Evolutionary conservation across 164 flowering plant species (phyloP).

Genomic region (grape (Vitis vinifera)): DNA sequence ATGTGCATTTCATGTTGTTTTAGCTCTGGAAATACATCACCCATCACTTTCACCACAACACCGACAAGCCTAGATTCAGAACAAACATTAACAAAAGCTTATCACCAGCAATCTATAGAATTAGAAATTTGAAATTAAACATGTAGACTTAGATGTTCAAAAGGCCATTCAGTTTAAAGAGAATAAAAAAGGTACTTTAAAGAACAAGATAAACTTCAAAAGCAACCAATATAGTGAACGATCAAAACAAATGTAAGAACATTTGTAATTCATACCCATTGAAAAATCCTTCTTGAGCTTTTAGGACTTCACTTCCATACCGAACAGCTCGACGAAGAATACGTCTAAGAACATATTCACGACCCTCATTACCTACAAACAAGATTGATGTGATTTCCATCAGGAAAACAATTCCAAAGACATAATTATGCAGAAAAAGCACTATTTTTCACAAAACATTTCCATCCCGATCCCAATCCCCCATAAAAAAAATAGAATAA

Average conservation of each 20-base stretch:
- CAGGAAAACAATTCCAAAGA: not conserved
- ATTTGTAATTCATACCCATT: conserved; percentile 54
- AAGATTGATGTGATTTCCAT: not conserved
- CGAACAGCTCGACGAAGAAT: conserved; percentile 98
- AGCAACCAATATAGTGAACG: too few species aligned
- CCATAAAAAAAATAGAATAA: not conserved
- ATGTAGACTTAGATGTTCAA: not conserved
- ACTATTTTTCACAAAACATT: not conserved
- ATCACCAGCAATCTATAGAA: not conserved
- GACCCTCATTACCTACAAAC: conserved; percentile 84
- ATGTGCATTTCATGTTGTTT: conserved; percentile 67
- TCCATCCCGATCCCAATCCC: not conserved
- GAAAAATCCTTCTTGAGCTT: conserved; percentile 91
- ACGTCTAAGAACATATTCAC: conserved; percentile 95
- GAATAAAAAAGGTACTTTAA: too few species aligned
- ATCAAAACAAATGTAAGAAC: not conserved
- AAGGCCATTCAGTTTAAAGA: too few species aligned
- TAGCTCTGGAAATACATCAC: conserved; percentile 90
- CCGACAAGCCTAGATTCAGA: conserved; percentile 64
- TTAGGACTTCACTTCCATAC: conserved; percentile 91
- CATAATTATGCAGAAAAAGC: not conserved
- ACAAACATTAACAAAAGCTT: not conserved
- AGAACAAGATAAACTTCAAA: not conserved
- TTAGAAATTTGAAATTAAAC: not conserved
- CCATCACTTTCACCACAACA: conserved; percentile 74